A percentile compares a stretch with the other conserved stretches of the same genome.
Evolutionary conservation across 208 protist genomes (phyloP).

Genomic region (Leptomonas pyrrhocoris): DNA sequence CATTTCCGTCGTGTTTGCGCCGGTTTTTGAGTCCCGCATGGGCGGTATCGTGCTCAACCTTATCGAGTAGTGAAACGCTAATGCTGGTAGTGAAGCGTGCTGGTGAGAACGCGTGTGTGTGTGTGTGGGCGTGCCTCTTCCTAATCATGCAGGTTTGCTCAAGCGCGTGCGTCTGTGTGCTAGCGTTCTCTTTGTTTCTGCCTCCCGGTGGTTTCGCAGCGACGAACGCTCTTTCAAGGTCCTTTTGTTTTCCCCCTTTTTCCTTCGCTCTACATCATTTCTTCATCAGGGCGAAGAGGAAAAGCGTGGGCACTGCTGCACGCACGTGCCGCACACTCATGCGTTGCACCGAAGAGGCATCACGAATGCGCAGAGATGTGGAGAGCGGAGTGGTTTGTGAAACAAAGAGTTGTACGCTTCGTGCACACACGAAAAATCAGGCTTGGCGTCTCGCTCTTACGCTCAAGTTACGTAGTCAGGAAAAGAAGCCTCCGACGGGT

Average conservation of each 20-base stretch:
- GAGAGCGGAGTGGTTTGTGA: too few species aligned
- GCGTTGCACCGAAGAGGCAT: too few species aligned
- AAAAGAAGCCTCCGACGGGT: too few species aligned
- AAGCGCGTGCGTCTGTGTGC: background rate
- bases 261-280: background rate
- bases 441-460: too few species aligned
- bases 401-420: too few species aligned
- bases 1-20: constrained; percentile 94
- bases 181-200: background rate
- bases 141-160: background rate
- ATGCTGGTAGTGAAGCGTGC: constrained; percentile 5
- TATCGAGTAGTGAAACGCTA: constrained; percentile 45
- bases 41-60: constrained; percentile 67
- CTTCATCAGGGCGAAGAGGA: background rate
- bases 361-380: too few species aligned
- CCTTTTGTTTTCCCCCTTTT: background rate
- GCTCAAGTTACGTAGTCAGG: too few species aligned
- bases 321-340: too few species aligned
- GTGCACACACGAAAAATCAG: too few species aligned
- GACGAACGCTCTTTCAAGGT: background rate
- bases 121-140: background rate
- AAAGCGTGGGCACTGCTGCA: too few species aligned
- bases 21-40: constrained; percentile 81
- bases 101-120: background rate
- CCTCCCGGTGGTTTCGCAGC: background rate